These are phyloP conservation scores for Endoconidiophora laricicola DNA, from an alignment of 2,329 filamentous ascomycete genomes.

Conservation along the genomic window DNA sequence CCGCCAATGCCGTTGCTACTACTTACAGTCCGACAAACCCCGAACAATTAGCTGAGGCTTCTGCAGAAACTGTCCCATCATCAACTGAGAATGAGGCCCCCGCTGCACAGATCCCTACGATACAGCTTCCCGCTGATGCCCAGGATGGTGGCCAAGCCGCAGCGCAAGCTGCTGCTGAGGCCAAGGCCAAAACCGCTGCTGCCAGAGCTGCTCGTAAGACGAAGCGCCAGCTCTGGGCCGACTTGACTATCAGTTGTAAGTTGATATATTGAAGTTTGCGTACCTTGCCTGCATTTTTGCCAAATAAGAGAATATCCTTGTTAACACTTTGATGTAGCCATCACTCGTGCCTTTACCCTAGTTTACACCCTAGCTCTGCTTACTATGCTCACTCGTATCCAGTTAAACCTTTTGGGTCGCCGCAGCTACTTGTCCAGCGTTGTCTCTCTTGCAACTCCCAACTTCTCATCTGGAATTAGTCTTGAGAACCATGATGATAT, in stretches of 20 bases:
- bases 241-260: constrained; percentile 87
- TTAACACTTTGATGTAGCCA: constrained; percentile 35
- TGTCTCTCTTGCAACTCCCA: constrained; percentile 69
- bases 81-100: constrained; percentile 13
- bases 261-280: constrained; percentile 13
- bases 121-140: background rate
- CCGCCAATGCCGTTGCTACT: background rate
- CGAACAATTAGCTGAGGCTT: background rate
- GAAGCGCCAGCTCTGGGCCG: constrained; percentile 92
- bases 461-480: constrained; percentile 59
- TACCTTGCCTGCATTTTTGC: background rate
- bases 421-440: constrained; percentile 93
- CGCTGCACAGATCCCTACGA: constrained; percentile 4
- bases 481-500: constrained; percentile 91
- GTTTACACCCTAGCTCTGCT: constrained; percentile 83
- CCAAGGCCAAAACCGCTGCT: constrained; percentile 7
- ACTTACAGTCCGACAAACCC: too few relatives aligned
- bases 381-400: constrained; percentile 81
- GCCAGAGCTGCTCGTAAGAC: constrained; percentile 40
- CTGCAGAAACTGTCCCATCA: background rate
- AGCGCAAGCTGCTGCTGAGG: constrained; percentile 9
- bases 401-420: constrained; percentile 90
- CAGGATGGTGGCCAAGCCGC: constrained; percentile 18
- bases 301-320: background rate
- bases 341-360: constrained; percentile 79